Percentiles rank a stretch among this genome's conserved stretches.
Conservation (phyloP, 2,329 filamentous ascomycete genomes). For the Colletotrichum orchidophilum region DNA sequence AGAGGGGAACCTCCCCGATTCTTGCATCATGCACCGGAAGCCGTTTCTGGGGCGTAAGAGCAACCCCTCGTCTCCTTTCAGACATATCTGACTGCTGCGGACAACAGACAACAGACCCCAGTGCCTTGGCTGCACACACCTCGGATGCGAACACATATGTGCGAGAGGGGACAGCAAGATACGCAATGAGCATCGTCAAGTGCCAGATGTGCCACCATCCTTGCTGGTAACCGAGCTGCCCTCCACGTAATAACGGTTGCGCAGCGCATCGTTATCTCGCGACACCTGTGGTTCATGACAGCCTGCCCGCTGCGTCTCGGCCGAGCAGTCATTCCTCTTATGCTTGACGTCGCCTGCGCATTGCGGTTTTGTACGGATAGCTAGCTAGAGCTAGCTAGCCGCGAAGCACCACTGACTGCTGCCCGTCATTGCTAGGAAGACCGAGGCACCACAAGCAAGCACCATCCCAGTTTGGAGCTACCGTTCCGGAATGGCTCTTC, state of each 20-base stretch:
- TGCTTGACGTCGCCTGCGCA: neutral
- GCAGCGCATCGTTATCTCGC: conserved; percentile 27
- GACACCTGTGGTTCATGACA: conserved; percentile 5
- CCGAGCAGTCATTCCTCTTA: conserved; percentile 18
- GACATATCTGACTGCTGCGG: conserved; percentile 29
- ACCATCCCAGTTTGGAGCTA: conserved; percentile 12
- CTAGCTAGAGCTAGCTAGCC: neutral
- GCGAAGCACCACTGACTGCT: conserved; percentile 22
- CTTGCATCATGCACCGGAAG: conserved; percentile 19
- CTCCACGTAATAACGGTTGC: conserved; percentile 21
- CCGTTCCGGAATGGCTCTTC: conserved; percentile 11
- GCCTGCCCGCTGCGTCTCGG: conserved; percentile 17
- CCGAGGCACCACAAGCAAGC: conserved; percentile 15
- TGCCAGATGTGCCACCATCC: conserved; percentile 14
- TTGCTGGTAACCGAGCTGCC: conserved; percentile 17
- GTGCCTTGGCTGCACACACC: conserved; percentile 7
- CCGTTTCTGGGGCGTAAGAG: neutral
- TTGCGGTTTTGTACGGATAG: conserved; percentile 1
- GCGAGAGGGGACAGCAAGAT: conserved; percentile 9
- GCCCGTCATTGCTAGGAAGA: conserved; percentile 19
- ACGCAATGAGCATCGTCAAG: conserved; percentile 19
- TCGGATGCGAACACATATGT: conserved; percentile 10
- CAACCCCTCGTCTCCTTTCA: conserved; percentile 12
- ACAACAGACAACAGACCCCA: neutral
- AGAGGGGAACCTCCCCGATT: conserved; percentile 14